Base-by-base conservation (phyloP, 352 stramenopile species). In the Phytophthora fragariae region DNA sequence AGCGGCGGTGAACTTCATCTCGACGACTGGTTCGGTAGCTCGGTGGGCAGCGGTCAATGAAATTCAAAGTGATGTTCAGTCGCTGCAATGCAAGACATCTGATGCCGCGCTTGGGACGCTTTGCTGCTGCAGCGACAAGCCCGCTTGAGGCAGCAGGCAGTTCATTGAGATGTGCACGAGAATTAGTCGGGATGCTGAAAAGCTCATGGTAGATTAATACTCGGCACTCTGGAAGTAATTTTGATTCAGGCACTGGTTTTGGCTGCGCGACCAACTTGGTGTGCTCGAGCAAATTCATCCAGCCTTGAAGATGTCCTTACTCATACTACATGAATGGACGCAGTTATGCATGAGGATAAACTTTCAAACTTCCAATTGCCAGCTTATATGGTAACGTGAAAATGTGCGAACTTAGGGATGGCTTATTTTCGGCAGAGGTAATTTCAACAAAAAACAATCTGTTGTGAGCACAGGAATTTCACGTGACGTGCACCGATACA, bases 1-100 rank as follows among this genome's bases (percentile, higher is more conserved):
- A 56, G 46, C 72, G 44, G 55, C 66, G 33, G 53, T 21, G 53
- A 77, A 59, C 54, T 78, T 78, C 74, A 81, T 78, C 15, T 24
- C 8, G 33, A 57, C 37, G 41, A 61, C 33, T 27, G 24, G 27
- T 65, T 55, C 8, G 24, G 12, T 56, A 29, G 61, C n/a, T 39
- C 21, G 10, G 35, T 61, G 54, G 19, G 46, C 41, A 33, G 49
- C 50, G 67, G 57, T 62, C 49, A 33, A 72, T 33, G 54, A 74
- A 78, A 72, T 57, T 27, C 35, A 15, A 76, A 76, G 55, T 76
- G 69, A 27, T 46, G 24, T 41, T 47, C 39, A 58, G 52, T 57
- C 27, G 31, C 33, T 65, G 61, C 55, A 46, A 49, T 57, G 61
- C 33, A 41, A 24, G 37, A n/a, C 4, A 24, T 35, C 14, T 47